These are phyloP conservation scores for Cystobasidium slooffiae DNA, from an alignment of 1,284 basidiomycete genomes.

Conservation along the genomic window DNA sequence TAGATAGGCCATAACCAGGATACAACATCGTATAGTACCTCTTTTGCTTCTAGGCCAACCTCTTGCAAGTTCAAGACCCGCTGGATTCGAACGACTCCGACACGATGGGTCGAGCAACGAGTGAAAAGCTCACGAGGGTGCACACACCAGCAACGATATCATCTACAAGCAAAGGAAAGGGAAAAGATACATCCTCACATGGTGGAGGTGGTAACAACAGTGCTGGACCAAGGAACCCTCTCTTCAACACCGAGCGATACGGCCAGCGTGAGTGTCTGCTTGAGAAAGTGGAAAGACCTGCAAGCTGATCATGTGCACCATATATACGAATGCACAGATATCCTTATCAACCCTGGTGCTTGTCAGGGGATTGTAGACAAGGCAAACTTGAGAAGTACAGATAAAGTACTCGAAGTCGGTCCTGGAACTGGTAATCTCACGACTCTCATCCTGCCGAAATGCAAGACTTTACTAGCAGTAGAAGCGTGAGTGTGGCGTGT, in stretches of 20 bases:
- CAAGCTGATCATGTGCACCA: not conserved
- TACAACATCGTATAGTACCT: too few relatives aligned
- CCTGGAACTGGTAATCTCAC: constrained; percentile 98
- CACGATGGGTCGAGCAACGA: constrained; percentile 86
- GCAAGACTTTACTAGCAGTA: constrained; percentile 87
- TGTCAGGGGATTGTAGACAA: constrained; percentile 70
- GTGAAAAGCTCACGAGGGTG: constrained; percentile 74
- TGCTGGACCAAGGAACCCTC: constrained; percentile 47
- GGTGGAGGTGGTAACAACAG: constrained; percentile 44
- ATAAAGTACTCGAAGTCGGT: constrained; percentile 95
- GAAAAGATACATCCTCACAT: constrained; percentile 49
- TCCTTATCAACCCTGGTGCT: constrained; percentile 89
- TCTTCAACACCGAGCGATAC: constrained; percentile 51
- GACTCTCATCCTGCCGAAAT: constrained; percentile 89
- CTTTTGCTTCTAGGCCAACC: too few relatives aligned
- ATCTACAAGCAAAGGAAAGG: constrained; percentile 16
- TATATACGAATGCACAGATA: constrained; percentile 70
- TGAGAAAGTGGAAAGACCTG: not conserved
- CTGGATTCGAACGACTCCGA: not conserved
- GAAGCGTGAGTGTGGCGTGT: constrained; percentile 60
- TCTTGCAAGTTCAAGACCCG: too few relatives aligned
- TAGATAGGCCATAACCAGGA: too few relatives aligned
- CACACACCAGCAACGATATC: constrained; percentile 75
- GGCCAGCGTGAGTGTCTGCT: constrained; percentile 29
- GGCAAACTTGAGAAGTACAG: constrained; percentile 91